Evolutionary conservation across 2,329 filamentous ascomycete genomes (phyloP).

Genomic region (Colletotrichum sp.): DNA sequence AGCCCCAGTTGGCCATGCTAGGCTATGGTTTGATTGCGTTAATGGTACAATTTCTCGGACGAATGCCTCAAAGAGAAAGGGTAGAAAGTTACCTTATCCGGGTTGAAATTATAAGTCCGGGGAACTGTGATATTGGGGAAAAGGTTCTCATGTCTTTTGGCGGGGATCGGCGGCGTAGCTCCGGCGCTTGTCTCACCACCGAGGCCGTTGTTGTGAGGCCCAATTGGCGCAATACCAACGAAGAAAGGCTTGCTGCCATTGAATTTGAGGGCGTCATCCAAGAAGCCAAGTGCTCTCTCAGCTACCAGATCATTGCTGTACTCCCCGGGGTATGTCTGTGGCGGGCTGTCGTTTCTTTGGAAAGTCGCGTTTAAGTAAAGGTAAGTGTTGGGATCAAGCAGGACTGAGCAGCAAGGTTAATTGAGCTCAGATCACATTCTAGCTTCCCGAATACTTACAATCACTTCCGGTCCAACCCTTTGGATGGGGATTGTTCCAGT

Average conservation of each 20-base stretch:
- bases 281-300: slow-evolving; percentile 60
- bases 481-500: slow-evolving; percentile 62
- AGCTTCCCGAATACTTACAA: slow-evolving; percentile 21
- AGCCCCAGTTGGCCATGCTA: slow-evolving; percentile 51
- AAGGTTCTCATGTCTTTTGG: slow-evolving; percentile 64
- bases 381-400: slow-evolving; percentile 40
- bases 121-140: slow-evolving; percentile 66
- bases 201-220: slow-evolving; percentile 62
- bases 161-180: slow-evolving; percentile 53
- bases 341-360: slow-evolving; percentile 42
- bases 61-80: too few species aligned
- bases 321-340: slow-evolving; percentile 31
- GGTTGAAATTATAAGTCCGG: slow-evolving; percentile 69
- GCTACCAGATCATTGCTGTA: slow-evolving; percentile 62
- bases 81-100: slow-evolving; percentile 45
- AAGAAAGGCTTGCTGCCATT: slow-evolving; percentile 66
- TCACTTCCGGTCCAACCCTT: slow-evolving; percentile 60
- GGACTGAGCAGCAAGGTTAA: slow-evolving; percentile 30
- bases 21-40: slow-evolving; percentile 24
- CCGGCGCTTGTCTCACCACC: slow-evolving; percentile 10
- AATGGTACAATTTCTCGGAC: too few species aligned
- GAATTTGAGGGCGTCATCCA: slow-evolving; percentile 61
- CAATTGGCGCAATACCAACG: slow-evolving; percentile 67
- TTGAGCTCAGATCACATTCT: neutral
- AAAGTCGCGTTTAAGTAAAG: slow-evolving; percentile 55